Evolutionary conservation across 2,329 filamentous ascomycete species (phyloP).

Genomic region (Fonsecaea erecta): DNA sequence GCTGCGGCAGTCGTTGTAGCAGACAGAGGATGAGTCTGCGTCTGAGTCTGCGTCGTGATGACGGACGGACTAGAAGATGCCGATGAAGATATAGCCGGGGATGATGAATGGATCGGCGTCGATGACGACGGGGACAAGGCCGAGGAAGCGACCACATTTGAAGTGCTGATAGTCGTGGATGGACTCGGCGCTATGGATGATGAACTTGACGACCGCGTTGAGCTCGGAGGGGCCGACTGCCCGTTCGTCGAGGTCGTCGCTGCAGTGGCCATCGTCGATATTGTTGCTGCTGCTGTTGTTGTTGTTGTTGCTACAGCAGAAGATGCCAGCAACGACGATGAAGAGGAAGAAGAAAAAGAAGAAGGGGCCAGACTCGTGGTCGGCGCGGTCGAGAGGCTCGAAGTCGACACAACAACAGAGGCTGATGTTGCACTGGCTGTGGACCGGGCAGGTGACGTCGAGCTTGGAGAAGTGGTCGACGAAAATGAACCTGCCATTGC

Average conservation of each 20-base stretch:
- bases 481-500: neutral
- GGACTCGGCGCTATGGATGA: neutral
- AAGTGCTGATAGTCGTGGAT: neutral
- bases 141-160: neutral
- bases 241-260: neutral
- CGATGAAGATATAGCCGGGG: constrained; percentile 57
- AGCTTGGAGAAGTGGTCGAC: neutral
- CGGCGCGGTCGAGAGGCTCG: neutral
- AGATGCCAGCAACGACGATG: no score
- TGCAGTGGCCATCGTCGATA: neutral
- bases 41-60: constrained; percentile 23
- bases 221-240: neutral
- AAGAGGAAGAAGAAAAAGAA: no score
- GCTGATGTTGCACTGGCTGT: neutral
- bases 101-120: neutral
- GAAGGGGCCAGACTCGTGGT: neutral
- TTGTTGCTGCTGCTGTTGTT: neutral
- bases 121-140: neutral
- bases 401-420: neutral
- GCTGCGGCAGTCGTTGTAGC: neutral
- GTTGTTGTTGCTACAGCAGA: neutral
- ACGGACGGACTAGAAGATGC: constrained; percentile 64
- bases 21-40: neutral
- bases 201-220: neutral
- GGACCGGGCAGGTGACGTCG: neutral